These are phyloP conservation scores for Fusarium sp. DNA, from an alignment of 2,329 filamentous ascomycete species.

Conservation along the genomic window DNA sequence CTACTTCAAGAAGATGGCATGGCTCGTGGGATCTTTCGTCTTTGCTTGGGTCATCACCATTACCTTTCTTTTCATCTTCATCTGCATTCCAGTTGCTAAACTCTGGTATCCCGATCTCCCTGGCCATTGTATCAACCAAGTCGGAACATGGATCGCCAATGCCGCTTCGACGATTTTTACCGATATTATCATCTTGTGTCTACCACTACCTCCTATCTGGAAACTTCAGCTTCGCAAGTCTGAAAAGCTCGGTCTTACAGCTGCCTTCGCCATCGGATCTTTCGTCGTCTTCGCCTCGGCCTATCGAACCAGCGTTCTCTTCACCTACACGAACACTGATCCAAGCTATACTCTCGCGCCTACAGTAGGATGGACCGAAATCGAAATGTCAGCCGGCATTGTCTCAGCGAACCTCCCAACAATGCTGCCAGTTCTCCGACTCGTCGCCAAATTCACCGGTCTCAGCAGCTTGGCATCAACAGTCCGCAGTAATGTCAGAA, in stretches of 20 bases:
- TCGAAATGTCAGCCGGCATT: slow-evolving; percentile 60
- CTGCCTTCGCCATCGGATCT: slow-evolving; percentile 55
- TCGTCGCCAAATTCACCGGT: slow-evolving; percentile 51
- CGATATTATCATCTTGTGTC: slow-evolving; percentile 54
- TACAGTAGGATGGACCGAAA: slow-evolving; percentile 56
- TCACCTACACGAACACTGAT: slow-evolving; percentile 51
- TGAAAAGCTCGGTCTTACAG: slow-evolving; percentile 54
- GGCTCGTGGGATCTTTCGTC: slow-evolving; percentile 52
- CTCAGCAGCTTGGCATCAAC: slow-evolving; percentile 37
- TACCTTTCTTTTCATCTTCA: slow-evolving; percentile 60
- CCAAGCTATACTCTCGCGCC: slow-evolving; percentile 57
- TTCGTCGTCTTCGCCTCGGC: slow-evolving; percentile 59
- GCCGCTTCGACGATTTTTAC: slow-evolving; percentile 57
- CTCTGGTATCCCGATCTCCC: slow-evolving; percentile 56
- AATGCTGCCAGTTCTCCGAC: slow-evolving; percentile 54
- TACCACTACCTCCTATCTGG: slow-evolving; percentile 58
- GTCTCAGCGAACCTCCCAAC: slow-evolving; percentile 63
- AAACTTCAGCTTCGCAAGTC: slow-evolving; percentile 50
- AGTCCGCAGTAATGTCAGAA: slow-evolving; percentile 19
- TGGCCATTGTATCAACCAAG: slow-evolving; percentile 58
- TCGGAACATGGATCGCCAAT: slow-evolving; percentile 60
- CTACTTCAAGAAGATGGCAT: slow-evolving; percentile 53
- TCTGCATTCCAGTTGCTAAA: slow-evolving; percentile 59
- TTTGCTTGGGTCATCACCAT: slow-evolving; percentile 58
- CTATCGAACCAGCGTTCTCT: slow-evolving; percentile 57